Percentiles rank a stretch among this genome's conserved stretches.
These are phyloP conservation scores for Batrachochytrium dendrobatidis DNA, from an alignment of 371 early-diverging fungal species.

Conservation along the genomic window DNA sequence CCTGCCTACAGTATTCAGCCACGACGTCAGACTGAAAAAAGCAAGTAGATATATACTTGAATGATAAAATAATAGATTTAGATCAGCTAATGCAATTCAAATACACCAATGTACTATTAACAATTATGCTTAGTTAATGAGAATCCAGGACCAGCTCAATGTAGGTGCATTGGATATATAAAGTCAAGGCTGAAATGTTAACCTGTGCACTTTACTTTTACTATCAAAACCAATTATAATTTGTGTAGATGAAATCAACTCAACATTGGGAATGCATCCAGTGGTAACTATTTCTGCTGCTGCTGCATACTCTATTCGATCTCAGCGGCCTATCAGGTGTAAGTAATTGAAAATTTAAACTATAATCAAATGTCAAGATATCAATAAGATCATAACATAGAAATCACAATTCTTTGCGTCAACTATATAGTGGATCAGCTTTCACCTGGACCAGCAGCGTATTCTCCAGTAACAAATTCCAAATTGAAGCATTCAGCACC, in stretches of 20 bases:
- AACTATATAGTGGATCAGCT: conserved; percentile 29
- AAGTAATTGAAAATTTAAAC: neutral
- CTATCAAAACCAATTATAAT: neutral
- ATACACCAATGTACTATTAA: too few species aligned
- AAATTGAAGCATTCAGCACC: conserved; percentile 39
- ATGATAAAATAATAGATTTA: too few species aligned
- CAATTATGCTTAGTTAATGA: conserved; percentile 20
- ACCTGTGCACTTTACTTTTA: conserved; percentile 6
- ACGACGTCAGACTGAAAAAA: conserved; percentile 28
- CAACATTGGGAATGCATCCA: conserved; percentile 39
- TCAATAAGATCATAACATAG: neutral
- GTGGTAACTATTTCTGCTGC: conserved; percentile 37
- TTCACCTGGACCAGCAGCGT: conserved; percentile 45
- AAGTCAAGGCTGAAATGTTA: neutral
- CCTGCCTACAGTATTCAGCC: conserved; percentile 45
- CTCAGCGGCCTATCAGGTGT: conserved; percentile 40
- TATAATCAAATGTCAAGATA: neutral
- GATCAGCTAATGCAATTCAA: neutral
- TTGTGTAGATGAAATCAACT: conserved; percentile 27
- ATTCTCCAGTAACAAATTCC: conserved; percentile 31
- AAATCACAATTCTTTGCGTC: conserved; percentile 3
- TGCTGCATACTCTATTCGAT: conserved; percentile 41
- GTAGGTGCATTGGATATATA: conserved; percentile 15
- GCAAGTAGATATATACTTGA: conserved; percentile 12
- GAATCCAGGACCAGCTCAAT: conserved; percentile 43